phyloP scores from a whole-genome alignment of 2,329 filamentous ascomycete species.

The Colletotrichum sp. region DNA sequence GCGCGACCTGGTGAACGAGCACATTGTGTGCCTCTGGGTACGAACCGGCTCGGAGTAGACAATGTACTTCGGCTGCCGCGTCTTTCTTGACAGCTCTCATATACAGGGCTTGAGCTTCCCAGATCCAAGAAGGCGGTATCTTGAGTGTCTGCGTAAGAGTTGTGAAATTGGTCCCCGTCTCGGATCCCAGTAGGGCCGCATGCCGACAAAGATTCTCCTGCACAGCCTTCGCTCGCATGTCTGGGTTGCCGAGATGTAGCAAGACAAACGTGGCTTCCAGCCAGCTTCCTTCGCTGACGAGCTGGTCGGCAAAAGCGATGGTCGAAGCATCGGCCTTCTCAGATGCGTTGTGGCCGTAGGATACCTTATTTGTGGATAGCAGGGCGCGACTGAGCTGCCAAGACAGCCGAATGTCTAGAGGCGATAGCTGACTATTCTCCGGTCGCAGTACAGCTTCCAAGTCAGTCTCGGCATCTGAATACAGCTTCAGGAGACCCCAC shows the following conservation, averaged over 20 bases:
- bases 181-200: conserved; percentile 67
- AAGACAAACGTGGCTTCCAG: conserved; percentile 78
- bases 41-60: conserved; percentile 78
- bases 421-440: conserved; percentile 76
- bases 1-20: conserved; percentile 81
- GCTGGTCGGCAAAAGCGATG: conserved; percentile 67
- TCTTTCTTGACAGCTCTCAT: conserved; percentile 77
- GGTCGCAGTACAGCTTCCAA: conserved; percentile 77
- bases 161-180: conserved; percentile 60
- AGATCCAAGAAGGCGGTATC: conserved; percentile 81
- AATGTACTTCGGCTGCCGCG: conserved; percentile 74
- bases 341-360: conserved; percentile 57
- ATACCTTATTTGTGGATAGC: conserved; percentile 51
- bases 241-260: conserved; percentile 71
- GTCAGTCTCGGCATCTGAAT: conserved; percentile 62
- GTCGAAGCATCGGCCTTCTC: conserved; percentile 71
- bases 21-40: conserved; percentile 85
- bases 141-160: conserved; percentile 68
- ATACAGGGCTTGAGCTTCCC: conserved; percentile 83
- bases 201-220: conserved; percentile 78
- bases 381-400: conserved; percentile 85
- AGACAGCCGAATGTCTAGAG: conserved; percentile 75
- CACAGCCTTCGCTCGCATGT: conserved; percentile 68
- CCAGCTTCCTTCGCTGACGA: conserved; percentile 70
- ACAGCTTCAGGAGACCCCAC: conserved; percentile 86